Conservation (phyloP, 148 eudicot genomes). For the Chenopodium suecicum region DNA sequence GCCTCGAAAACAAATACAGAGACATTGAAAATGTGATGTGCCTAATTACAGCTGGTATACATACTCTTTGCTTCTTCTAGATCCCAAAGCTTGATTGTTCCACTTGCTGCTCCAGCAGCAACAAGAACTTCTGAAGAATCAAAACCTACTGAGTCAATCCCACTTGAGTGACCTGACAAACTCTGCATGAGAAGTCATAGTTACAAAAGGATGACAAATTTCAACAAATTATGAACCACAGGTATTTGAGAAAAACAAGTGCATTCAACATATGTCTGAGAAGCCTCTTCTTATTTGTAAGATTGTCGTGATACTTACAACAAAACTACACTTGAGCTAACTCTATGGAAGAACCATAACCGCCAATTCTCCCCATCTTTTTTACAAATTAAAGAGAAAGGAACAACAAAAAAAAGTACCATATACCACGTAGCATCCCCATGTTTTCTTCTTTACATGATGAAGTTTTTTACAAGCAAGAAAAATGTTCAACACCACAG, state of each 20-base stretch:
- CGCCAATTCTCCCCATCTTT: background rate
- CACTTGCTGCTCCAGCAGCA: conserved; percentile 99
- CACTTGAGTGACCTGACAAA: conserved; percentile 96
- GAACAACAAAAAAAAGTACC: background rate
- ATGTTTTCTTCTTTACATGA: background rate
- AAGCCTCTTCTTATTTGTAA: background rate
- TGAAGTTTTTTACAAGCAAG: background rate
- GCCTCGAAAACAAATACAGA: conserved; percentile 8
- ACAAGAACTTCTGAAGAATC: conserved; percentile 96
- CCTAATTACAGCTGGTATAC: conserved; percentile 15
- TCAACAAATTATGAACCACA: conserved; percentile 10
- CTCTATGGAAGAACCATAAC: background rate
- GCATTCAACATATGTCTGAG: background rate
- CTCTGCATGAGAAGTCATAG: conserved; percentile 49
- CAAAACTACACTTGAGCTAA: background rate
- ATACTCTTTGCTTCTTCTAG: conserved; percentile 97
- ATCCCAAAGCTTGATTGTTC: conserved; percentile 99
- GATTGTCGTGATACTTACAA: background rate
- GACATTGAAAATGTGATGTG: conserved; percentile 9
- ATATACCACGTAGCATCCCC: background rate
- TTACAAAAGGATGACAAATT: conserved; percentile 9
- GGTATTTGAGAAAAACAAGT: background rate
- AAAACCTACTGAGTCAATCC: conserved; percentile 92
- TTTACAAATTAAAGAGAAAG: background rate
- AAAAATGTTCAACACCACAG: background rate